phyloP scores from a whole-genome alignment of 495 filamentous ascomycete genomes.

The Haplographium delicatum region DNA sequence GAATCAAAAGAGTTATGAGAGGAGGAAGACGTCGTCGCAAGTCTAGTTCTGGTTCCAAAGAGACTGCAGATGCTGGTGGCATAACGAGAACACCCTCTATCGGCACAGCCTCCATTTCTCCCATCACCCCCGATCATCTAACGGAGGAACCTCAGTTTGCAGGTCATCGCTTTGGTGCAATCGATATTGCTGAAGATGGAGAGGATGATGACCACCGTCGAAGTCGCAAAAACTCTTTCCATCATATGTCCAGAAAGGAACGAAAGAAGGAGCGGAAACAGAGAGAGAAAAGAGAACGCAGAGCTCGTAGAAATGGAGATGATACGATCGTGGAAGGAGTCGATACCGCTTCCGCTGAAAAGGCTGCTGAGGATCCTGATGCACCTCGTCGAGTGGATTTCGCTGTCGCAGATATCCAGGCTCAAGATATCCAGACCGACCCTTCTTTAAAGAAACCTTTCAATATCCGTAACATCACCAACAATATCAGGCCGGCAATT shows the following conservation, averaged over 20 bases:
- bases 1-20: constrained; percentile 57
- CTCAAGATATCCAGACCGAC: constrained; percentile 18
- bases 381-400: constrained; percentile 32
- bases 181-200: constrained; percentile 22
- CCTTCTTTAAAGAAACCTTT: constrained; percentile 36
- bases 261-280: constrained; percentile 28
- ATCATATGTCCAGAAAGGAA: constrained; percentile 23
- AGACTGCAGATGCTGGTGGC: constrained; percentile 32
- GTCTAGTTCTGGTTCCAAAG: constrained; percentile 60
- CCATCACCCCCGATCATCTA: constrained; percentile 6
- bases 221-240: constrained; percentile 18
- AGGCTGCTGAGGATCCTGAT: constrained; percentile 17
- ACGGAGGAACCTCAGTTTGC: constrained; percentile 4
- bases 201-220: constrained; percentile 20
- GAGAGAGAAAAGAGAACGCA: constrained; percentile 35
- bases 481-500: constrained; percentile 41
- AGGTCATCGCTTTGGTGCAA: constrained; percentile 16
- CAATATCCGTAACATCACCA: constrained; percentile 33
- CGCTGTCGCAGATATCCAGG: constrained; percentile 24
- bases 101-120: constrained; percentile 12
- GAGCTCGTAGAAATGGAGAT: constrained; percentile 26
- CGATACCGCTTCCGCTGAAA: constrained; percentile 13
- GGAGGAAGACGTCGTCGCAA: constrained; percentile 56
- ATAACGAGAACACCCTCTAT: constrained; percentile 15
- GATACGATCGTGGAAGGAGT: constrained; percentile 13